These are phyloP conservation scores for Aureobasidium uvarum DNA, from an alignment of 2,329 filamentous ascomycete genomes.

Conservation along the genomic window DNA sequence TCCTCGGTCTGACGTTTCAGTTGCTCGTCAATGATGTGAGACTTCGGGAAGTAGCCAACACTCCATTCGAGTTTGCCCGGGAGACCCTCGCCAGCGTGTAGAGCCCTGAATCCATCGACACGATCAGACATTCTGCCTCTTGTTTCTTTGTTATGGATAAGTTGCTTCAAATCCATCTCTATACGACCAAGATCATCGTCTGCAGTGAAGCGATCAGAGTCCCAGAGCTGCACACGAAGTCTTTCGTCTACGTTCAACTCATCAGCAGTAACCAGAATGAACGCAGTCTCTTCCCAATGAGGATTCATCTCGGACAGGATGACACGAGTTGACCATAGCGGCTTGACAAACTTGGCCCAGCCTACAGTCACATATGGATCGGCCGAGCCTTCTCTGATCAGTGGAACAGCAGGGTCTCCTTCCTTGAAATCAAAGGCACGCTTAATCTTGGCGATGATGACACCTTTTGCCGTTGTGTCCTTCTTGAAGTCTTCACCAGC, in stretches of 20 bases:
- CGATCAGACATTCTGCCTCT: slow-evolving; percentile 63
- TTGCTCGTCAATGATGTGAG: slow-evolving; percentile 61
- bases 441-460: slow-evolving; percentile 65
- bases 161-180: slow-evolving; percentile 63
- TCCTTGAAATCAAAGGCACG: slow-evolving; percentile 68
- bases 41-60: slow-evolving; percentile 69
- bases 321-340: slow-evolving; percentile 64
- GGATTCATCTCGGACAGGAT: slow-evolving; percentile 65
- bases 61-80: slow-evolving; percentile 68
- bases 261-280: slow-evolving; percentile 66
- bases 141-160: slow-evolving; percentile 61
- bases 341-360: slow-evolving; percentile 76
- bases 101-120: slow-evolving; percentile 63
- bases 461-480: slow-evolving; percentile 63
- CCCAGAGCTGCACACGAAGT: slow-evolving; percentile 69
- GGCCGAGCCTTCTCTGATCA: slow-evolving; percentile 59
- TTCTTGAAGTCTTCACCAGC: slow-evolving; percentile 77
- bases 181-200: slow-evolving; percentile 74
- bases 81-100: slow-evolving; percentile 65
- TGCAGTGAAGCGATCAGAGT: slow-evolving; percentile 68
- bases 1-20: slow-evolving; percentile 61
- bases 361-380: slow-evolving; percentile 71
- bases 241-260: slow-evolving; percentile 71
- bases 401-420: slow-evolving; percentile 63
- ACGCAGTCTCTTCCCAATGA: slow-evolving; percentile 67